Percentiles rank a stretch among this genome's conserved stretches.
These are phyloP conservation scores for Huiozyma sinensis DNA, from an alignment of 805 yeast species.

Conservation along the genomic window DNA sequence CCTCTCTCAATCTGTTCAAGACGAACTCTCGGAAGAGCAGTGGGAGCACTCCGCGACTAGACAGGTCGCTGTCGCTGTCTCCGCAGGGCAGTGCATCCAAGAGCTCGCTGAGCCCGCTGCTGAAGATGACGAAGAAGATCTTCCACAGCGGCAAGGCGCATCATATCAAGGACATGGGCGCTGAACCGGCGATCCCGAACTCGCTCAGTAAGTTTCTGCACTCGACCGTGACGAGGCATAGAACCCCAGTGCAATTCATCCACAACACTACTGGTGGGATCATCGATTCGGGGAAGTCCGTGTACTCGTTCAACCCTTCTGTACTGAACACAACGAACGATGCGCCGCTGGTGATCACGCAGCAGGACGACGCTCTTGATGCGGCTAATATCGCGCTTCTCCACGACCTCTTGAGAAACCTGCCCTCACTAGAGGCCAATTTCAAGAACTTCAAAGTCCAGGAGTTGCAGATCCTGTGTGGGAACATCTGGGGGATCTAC, in stretches of 20 bases:
- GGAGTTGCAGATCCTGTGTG: conserved; percentile 22
- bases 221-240: conserved; percentile 24
- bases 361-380: conserved; percentile 10
- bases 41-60: background rate
- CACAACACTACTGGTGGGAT: conserved; percentile 17
- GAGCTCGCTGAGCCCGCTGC: conserved; percentile 7
- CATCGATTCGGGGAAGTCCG: conserved; percentile 22
- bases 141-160: conserved; percentile 17
- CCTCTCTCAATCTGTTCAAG: conserved; percentile 6
- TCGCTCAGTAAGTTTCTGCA: conserved; percentile 25
- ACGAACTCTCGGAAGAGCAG: conserved; percentile 6
- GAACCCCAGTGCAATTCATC: conserved; percentile 23
- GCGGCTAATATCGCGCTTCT: conserved; percentile 14
- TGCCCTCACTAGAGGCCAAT: conserved; percentile 24
- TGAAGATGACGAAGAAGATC: conserved; percentile 18
- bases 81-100: background rate
- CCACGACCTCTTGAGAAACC: conserved; percentile 24
- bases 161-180: conserved; percentile 10
- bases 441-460: conserved; percentile 21
- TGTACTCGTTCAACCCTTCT: conserved; percentile 19
- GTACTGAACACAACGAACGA: conserved; percentile 9
- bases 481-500: conserved; percentile 26
- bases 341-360: conserved; percentile 8
- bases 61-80: background rate
- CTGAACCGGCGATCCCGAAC: conserved; percentile 19